Conservation (phyloP, 1,284 basidiomycete genomes). For the Cutaneotrichosporon cutaneum region DNA sequence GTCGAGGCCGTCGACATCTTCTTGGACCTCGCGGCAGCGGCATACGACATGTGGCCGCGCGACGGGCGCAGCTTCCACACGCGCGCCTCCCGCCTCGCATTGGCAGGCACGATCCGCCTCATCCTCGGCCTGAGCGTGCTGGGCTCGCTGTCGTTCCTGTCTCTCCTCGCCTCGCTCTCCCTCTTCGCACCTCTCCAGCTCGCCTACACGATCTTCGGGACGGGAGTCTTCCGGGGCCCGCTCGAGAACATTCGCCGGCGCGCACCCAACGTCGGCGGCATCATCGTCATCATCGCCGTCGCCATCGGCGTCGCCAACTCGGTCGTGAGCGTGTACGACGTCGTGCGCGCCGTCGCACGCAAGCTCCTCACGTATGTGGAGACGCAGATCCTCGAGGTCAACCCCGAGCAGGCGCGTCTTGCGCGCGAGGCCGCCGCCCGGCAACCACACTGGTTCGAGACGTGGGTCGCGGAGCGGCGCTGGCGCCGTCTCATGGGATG, state of each 20-base stretch:
- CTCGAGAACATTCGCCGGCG: conserved; percentile 8
- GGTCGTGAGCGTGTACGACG: conserved; percentile 36
- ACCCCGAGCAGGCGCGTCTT: conserved; percentile 30
- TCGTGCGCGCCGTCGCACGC: conserved; percentile 28
- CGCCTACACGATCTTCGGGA: conserved; percentile 41
- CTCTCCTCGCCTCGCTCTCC: conserved; percentile 40
- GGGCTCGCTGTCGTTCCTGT: conserved; percentile 47
- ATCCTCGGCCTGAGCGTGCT: conserved; percentile 49
- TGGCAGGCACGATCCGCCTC: conserved; percentile 34
- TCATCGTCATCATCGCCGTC: conserved; percentile 35
- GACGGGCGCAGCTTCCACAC: neutral
- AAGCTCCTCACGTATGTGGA: conserved; percentile 40
- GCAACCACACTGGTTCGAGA: conserved; percentile 15
- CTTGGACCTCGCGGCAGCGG: conserved; percentile 30
- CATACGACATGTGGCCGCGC: conserved; percentile 17
- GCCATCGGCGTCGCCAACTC: conserved; percentile 43
- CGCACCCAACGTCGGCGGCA: conserved; percentile 13
- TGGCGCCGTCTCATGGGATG: conserved; percentile 21
- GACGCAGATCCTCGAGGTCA: conserved; percentile 47
- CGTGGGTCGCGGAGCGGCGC: conserved; percentile 19
- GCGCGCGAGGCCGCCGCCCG: conserved; percentile 13
- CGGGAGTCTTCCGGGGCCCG: conserved; percentile 28
- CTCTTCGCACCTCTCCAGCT: conserved; percentile 49
- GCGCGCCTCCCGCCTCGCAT: conserved; percentile 14
- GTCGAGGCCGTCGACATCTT: conserved; percentile 39